phyloP scores from a whole-genome alignment of 345 rosid genomes.

The Sisymbrium altissimum region DNA sequence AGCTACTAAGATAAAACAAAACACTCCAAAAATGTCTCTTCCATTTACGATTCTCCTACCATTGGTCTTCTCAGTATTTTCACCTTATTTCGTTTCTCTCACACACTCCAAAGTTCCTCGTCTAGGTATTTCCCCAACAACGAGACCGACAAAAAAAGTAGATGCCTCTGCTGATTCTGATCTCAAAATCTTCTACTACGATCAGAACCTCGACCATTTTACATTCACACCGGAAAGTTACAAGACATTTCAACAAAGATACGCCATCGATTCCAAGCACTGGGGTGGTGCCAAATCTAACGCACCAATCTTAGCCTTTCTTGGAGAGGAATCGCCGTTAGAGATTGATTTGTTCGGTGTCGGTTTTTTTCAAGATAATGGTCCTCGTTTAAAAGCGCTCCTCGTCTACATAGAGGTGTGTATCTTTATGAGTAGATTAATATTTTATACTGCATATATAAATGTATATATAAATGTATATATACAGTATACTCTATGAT shows the following conservation, averaged over 20 bases:
- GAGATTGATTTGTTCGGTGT: slow-evolving; percentile 17
- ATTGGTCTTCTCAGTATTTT: neutral
- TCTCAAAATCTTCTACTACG: slow-evolving; percentile 27
- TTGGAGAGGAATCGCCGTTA: slow-evolving; percentile 43
- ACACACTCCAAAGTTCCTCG: slow-evolving; percentile 22
- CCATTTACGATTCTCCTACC: slow-evolving; percentile 3
- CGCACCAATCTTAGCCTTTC: slow-evolving; percentile 47
- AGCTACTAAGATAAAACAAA: neutral
- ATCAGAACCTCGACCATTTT: slow-evolving; percentile 58
- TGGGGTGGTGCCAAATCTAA: slow-evolving; percentile 49
- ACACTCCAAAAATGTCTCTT: slow-evolving; percentile 1
- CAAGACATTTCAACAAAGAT: slow-evolving; percentile 49
- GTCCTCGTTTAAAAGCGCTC: slow-evolving; percentile 39
- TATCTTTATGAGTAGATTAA: neutral
- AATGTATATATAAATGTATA: neutral
- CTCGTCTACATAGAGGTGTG: slow-evolving; percentile 43
- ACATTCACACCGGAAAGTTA: slow-evolving; percentile 50
- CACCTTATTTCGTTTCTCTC: slow-evolving; percentile 16
- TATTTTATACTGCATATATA: neutral
- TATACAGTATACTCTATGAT: neutral
- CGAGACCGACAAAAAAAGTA: neutral
- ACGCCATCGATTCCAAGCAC: slow-evolving; percentile 36
- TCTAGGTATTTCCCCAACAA: slow-evolving; percentile 15
- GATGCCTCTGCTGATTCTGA: slow-evolving; percentile 14
- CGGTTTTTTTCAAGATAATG: slow-evolving; percentile 39